These are phyloP conservation scores for Sclerospora graminicola DNA, from an alignment of 352 stramenopile genomes.

Conservation along the genomic window DNA sequence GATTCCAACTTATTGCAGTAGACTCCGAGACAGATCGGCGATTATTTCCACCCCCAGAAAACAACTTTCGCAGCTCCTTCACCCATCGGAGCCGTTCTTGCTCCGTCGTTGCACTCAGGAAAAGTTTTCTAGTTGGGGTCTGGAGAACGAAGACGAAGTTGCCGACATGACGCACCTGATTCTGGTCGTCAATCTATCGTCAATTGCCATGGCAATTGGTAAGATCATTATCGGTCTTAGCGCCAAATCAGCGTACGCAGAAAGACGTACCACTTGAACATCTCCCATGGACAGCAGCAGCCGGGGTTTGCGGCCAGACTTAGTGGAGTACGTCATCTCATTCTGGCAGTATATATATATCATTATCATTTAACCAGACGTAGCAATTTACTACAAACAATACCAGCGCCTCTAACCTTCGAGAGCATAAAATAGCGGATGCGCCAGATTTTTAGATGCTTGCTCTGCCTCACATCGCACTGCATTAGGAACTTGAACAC, in stretches of 20 bases:
- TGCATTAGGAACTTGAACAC: constrained; percentile 1
- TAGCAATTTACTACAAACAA: neutral
- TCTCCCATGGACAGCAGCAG: constrained; percentile 31
- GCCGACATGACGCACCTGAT: constrained; percentile 50
- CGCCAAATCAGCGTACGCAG: too few species aligned
- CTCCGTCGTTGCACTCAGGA: constrained; percentile 68
- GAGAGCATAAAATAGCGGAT: constrained; percentile 81
- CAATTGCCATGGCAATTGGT: neutral
- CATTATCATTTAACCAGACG: neutral
- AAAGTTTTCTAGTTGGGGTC: constrained; percentile 34
- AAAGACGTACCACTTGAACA: constrained; percentile 48
- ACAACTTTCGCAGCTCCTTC: constrained; percentile 32
- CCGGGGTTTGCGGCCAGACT: constrained; percentile 71
- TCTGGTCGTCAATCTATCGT: constrained; percentile 72
- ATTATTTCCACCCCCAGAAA: constrained; percentile 18
- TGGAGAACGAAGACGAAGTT: constrained; percentile 79
- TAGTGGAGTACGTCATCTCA: constrained; percentile 72
- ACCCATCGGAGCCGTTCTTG: constrained; percentile 62
- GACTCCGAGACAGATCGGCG: constrained; percentile 13
- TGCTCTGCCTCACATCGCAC: constrained; percentile 36
- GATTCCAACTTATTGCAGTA: constrained; percentile 24
- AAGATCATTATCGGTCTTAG: too few species aligned
- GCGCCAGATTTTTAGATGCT: constrained; percentile 81
- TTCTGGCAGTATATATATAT: constrained; percentile 20
- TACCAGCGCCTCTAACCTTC: constrained; percentile 24